Conservation (phyloP, 495 filamentous ascomycete genomes). For the Penicillium tannophilum region DNA sequence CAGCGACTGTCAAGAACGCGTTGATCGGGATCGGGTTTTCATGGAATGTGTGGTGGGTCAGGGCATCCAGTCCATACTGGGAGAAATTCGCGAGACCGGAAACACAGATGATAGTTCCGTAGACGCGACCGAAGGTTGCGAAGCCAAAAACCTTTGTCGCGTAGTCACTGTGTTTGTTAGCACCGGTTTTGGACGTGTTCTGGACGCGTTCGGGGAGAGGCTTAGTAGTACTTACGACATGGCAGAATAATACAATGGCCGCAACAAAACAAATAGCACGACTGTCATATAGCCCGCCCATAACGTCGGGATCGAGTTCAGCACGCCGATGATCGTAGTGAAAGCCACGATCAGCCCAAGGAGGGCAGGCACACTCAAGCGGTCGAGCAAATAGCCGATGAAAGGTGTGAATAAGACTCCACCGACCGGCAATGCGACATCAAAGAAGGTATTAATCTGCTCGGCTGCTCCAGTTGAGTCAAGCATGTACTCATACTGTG, state of each 20-base stretch:
- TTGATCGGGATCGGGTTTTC: conserved; percentile 83
- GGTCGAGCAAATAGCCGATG: conserved; percentile 79
- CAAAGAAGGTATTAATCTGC: conserved; percentile 82
- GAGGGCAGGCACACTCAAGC: conserved; percentile 64
- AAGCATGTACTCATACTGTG: conserved; percentile 82
- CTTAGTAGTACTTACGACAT: conserved; percentile 46
- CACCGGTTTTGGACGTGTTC: neutral
- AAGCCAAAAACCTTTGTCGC: conserved; percentile 95
- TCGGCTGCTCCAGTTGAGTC: conserved; percentile 58
- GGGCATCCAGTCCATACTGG: conserved; percentile 76
- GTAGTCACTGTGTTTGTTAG: conserved; percentile 64
- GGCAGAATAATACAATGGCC: conserved; percentile 54
- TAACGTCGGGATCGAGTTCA: conserved; percentile 71
- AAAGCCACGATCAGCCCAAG: conserved; percentile 69
- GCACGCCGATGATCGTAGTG: conserved; percentile 74
- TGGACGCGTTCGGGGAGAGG: neutral
- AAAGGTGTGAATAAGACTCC: conserved; percentile 83
- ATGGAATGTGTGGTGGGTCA: conserved; percentile 72
- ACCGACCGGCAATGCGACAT: conserved; percentile 84
- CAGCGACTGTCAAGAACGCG: conserved; percentile 60
- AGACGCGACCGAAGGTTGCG: conserved; percentile 88
- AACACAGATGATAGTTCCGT: conserved; percentile 87
- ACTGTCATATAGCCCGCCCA: conserved; percentile 80
- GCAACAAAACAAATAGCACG: conserved; percentile 65
- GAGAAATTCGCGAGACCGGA: conserved; percentile 84